phyloP scores from a whole-genome alignment of 2,329 filamentous ascomycete species.

The Rugonectria rugulosa region DNA sequence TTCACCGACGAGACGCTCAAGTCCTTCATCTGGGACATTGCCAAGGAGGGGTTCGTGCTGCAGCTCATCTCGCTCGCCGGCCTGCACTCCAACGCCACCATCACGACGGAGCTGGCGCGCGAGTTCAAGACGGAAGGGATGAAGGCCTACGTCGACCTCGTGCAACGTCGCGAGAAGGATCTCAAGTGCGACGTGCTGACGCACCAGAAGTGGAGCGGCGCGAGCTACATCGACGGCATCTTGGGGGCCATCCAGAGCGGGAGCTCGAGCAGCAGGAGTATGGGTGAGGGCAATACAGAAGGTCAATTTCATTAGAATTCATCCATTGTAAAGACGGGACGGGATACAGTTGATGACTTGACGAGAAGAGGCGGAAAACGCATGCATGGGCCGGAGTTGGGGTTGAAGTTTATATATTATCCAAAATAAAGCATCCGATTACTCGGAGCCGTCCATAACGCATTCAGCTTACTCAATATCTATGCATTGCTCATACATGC shows the following conservation, averaged over 20 bases:
- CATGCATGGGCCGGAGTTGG: slow-evolving; percentile 39
- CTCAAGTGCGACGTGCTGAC: slow-evolving; percentile 90
- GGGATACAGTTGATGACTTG: background rate
- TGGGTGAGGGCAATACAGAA: slow-evolving; percentile 95
- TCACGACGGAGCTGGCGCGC: slow-evolving; percentile 76
- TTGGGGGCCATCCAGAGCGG: slow-evolving; percentile 90
- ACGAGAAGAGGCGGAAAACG: background rate
- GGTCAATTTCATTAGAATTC: slow-evolving; percentile 60
- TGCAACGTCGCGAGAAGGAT: slow-evolving; percentile 91
- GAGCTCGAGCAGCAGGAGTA: slow-evolving; percentile 86
- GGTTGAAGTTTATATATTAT: slow-evolving; percentile 29
- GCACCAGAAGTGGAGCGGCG: slow-evolving; percentile 85
- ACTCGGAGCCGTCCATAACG: slow-evolving; percentile 6
- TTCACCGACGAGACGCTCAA: slow-evolving; percentile 84
- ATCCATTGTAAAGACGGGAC: background rate
- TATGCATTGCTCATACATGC: background rate
- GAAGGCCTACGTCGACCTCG: slow-evolving; percentile 94
- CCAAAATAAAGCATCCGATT: slow-evolving; percentile 17
- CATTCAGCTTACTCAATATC: background rate
- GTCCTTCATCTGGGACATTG: slow-evolving; percentile 96
- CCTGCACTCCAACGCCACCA: slow-evolving; percentile 70
- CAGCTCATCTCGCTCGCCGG: slow-evolving; percentile 74
- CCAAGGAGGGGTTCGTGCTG: slow-evolving; percentile 80
- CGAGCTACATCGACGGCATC: slow-evolving; percentile 83
- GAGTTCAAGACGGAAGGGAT: slow-evolving; percentile 92